Percentiles rank a stretch among this genome's conserved stretches.
Conservation (phyloP, 306 rosid species). For the Vigna angularis region DNA sequence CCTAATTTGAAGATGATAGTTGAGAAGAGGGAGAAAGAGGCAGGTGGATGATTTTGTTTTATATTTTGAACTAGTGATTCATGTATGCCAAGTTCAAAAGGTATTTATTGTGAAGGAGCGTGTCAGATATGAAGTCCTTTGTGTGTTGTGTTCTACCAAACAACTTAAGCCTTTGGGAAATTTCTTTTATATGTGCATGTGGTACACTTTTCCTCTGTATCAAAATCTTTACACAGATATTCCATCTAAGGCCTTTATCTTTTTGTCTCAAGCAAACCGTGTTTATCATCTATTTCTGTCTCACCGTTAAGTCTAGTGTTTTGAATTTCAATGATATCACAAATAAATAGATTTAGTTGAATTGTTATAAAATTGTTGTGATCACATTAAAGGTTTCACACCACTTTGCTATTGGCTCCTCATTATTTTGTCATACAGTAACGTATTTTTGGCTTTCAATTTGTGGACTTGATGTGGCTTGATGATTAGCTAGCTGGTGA, state of each 20-base stretch:
- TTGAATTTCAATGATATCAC: neutral
- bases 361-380: neutral
- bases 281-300: neutral
- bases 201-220: neutral
- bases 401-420: neutral
- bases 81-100: neutral
- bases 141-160: neutral
- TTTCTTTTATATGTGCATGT: neutral
- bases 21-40: neutral
- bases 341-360: conserved; percentile 3
- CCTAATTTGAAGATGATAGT: neutral
- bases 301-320: neutral
- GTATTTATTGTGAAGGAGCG: neutral
- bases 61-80: neutral
- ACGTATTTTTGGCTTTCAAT: neutral
- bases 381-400: neutral
- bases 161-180: neutral
- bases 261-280: neutral
- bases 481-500: neutral
- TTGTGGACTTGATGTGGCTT: conserved; percentile 14
- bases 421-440: neutral
- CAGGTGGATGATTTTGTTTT: neutral
- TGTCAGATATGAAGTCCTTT: neutral
- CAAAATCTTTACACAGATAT: neutral
- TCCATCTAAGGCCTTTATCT: neutral